Evolutionary conservation across 2,329 filamentous ascomycete species (phyloP), one percentile per base, ranked within the genome.

Genomic region (Pseudogymnoascus sp.): DNA sequence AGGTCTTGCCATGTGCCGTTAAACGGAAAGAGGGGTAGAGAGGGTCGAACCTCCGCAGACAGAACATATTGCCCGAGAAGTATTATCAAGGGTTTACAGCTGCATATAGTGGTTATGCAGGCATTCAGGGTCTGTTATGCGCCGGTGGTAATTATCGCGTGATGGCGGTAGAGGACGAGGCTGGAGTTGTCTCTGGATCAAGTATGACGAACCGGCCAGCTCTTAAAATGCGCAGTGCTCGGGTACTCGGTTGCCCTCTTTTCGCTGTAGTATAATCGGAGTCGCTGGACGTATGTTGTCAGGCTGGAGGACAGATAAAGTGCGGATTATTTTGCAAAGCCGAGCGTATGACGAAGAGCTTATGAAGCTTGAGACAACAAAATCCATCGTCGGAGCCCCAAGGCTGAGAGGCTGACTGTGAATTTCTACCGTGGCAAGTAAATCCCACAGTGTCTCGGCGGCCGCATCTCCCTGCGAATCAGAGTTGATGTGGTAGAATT

Each of bases 11-110:
- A 16, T 38, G n/a, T n/a, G n/a, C 19, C 35, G 35, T 26, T 31
- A 40, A n/a, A 61, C 62, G 61, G 67, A 35, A 37, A 24, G 38
- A 26, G 53, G 16, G 33, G 47, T 33, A 61, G 29, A 47, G 37
- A 42, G 7, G 8, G 13, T 66, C 69, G 62, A 74, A 85, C 84
- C 84, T 86, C 72, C 84, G 76, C 61, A 87, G 76, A 71, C 84
- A 87, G 69, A 87, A 87, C 84, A 86, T 86, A 64, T 66, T 73
- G 64, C 61, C 10, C 26, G 33, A 26, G 14, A 61, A 19, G 33
- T 6, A 14, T 40, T n/a, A 19, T 40, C 19, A 40, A 42, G 11
- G n/a, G 2, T 19, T 19, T 56, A 56, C 50, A 56, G 47, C 47
- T 16, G 29, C 50, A 29, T 29, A 7, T 6, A 29, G 26, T 26